These are phyloP conservation scores for Trypanosoma congolense DNA, from an alignment of 208 protist species.

Conservation along the genomic window DNA sequence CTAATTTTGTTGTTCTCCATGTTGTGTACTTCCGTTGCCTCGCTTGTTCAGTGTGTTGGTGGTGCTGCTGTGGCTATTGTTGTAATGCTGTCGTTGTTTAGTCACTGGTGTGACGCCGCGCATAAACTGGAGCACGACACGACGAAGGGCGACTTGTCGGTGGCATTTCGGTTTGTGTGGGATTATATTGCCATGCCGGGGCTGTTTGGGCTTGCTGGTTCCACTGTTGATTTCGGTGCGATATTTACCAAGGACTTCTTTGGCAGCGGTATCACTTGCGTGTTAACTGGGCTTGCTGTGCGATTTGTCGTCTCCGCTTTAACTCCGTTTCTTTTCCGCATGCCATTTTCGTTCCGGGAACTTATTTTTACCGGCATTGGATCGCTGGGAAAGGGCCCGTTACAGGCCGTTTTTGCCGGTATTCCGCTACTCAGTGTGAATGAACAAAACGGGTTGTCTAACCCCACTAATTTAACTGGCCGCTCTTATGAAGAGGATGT, in stretches of 20 bases:
- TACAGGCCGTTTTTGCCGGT: conserved; percentile 37
- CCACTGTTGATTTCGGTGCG: conserved; percentile 36
- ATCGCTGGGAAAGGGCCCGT: conserved; percentile 50
- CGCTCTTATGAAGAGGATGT: conserved; percentile 18
- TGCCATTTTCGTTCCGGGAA: conserved; percentile 37
- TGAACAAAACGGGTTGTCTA: too few relatives aligned
- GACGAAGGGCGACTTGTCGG: conserved; percentile 38
- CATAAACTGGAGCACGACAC: conserved; percentile 29
- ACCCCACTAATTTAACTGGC: conserved; percentile 22
- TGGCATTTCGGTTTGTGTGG: conserved; percentile 39
- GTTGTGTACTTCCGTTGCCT: conserved; percentile 23
- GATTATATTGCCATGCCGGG: conserved; percentile 58
- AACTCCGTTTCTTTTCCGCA: conserved; percentile 26
- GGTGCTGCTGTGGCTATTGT: conserved; percentile 34
- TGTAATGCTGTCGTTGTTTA: conserved; percentile 35
- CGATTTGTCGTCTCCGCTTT: conserved; percentile 35
- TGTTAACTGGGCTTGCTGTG: conserved; percentile 38
- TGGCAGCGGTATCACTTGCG: conserved; percentile 29
- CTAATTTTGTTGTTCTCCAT: conserved; percentile 43
- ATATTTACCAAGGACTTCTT: conserved; percentile 40
- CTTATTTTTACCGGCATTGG: conserved; percentile 46
- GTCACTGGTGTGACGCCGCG: conserved; percentile 37
- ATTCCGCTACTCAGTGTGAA: too few relatives aligned
- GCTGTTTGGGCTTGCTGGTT: conserved; percentile 45
- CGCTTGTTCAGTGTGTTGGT: conserved; percentile 30